Evolutionary conservation across 169 alveolate genomes (phyloP), one percentile per base, ranked within the genome.

Genomic region (Plasmodium sp.): DNA sequence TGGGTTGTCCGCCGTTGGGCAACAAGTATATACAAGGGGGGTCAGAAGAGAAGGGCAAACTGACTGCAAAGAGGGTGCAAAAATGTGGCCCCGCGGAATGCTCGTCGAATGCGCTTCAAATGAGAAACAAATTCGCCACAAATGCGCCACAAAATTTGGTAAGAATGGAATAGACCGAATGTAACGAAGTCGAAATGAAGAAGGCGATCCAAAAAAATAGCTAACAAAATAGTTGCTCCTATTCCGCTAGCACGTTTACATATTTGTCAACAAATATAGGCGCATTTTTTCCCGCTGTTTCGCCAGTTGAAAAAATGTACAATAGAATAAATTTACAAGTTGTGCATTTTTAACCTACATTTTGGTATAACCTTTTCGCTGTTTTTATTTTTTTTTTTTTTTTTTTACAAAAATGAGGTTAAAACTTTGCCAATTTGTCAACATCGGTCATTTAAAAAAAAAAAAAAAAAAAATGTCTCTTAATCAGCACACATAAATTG

Each of bases 331-430:
- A 58, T 83, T 83, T 31, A 83, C 43, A 83, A 54, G 91, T 43
- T 41, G 91, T 83, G 73, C 43, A 83, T 62, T 83, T 81, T 81
- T 81, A 81, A 62, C 43, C 91, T 83, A 83, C 91, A 83, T 33
- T 83, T 33, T 83, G 54, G 91, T 83, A 83, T 41, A 58, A 22
- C 27, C 73, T 83, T 41, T 83, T 7, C 43, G 91, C 58, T 83
- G 71, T 82, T 82, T 82, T 82, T 82, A 56, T 82, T 82, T 82
- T 82, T 82, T 82, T 22, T 43, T 41, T 79, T 79, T 33, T 39
- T 67, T 67, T 67, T n/a, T 31, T 22, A 67, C 39, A 67, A 67
- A 67, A 16, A 27, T 18, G 77, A 67, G 33, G 39, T 67, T 67
- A 67, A 22, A 7, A 31, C 39, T 7, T 67, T 67, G 18, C 43